A percentile compares a stretch with the other conserved stretches of the same genome.
Evolutionary conservation across 2,329 filamentous ascomycete genomes (phyloP).

Genomic region (Penicillium sp.): DNA sequence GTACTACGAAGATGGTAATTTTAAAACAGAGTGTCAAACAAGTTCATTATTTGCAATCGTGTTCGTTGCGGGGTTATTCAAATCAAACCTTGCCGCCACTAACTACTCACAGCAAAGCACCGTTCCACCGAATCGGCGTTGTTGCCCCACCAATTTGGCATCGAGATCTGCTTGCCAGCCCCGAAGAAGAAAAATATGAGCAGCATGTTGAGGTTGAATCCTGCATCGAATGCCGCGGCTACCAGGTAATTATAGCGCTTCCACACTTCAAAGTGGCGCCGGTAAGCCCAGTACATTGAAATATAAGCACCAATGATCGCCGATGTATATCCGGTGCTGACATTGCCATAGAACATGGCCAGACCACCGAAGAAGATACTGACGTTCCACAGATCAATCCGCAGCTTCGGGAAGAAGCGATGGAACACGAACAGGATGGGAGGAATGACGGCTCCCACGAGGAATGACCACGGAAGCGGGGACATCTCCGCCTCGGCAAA

Average conservation of each 20-base stretch:
- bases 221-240: constrained; percentile 61
- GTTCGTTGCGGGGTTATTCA: neutral
- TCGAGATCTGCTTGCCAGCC: constrained; percentile 54
- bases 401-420: constrained; percentile 52
- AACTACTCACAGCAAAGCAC: constrained; percentile 53
- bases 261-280: constrained; percentile 57
- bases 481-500: constrained; percentile 30
- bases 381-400: constrained; percentile 59
- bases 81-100: neutral
- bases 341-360: constrained; percentile 59
- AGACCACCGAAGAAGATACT: constrained; percentile 61
- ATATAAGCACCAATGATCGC: constrained; percentile 60
- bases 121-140: constrained; percentile 54
- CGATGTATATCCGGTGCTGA: constrained; percentile 59
- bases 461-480: constrained; percentile 32
- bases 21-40: neutral
- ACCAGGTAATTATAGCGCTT: constrained; percentile 61
- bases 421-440: constrained; percentile 51
- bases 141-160: constrained; percentile 67
- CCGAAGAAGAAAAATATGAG: constrained; percentile 62
- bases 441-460: constrained; percentile 31
- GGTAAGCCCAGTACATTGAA: constrained; percentile 59
- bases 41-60: neutral
- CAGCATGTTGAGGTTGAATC: constrained; percentile 61
- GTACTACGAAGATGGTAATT: too few relatives aligned